Base-by-base conservation (phyloP, 441 rosid species). In the Adansonia rubrostipa region DNA sequence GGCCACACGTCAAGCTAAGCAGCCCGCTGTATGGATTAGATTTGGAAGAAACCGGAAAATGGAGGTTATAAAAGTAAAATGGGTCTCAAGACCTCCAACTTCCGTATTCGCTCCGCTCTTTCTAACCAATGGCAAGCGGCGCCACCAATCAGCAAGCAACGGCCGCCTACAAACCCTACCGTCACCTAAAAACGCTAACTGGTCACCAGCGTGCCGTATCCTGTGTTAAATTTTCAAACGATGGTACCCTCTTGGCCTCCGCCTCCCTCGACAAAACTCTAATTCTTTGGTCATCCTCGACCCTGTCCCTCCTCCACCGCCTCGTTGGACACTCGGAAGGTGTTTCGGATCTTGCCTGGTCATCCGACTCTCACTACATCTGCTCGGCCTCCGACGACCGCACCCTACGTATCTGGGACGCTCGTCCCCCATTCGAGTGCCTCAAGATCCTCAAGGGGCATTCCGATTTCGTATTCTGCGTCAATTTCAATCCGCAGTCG, bases 331-430 rank as follows among this genome's bases (percentile, higher is more conserved):
- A 93, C 88, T 81, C 94, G 33, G 89, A 82, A 9, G 97, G 99
- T 51, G 77, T 93, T 75, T 90, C 91, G 10, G 99, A 95, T 87
- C 86, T 95, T 6, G 97, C 99, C 53, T 95, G 99, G 99, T 95
- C 99, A 36, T 91, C 92, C 8, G 96, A 95, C 80, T 92, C 98
- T 50, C 99, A 88, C 84, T 93, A 95, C 85, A 91, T 94, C 78
- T 95, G 98, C 82, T 93, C 99, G 57, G 96, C 97, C 67, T 93
- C 99, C 24, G 98, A 95, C 64, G 99, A 95, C 72, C 88, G 91
- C 51, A 77, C 98, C 74, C 90, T 95, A 79, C 99, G 98, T 72
- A 95, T 95, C 82, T 95, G 99, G 99, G 92, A 89, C 14, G 86
- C 99, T 5, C 92, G 92, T 4, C 44, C 93, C 74, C 93, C 97